phyloP scores from a whole-genome alignment of 805 yeast species.

The Tanozyma kutaoensis region DNA sequence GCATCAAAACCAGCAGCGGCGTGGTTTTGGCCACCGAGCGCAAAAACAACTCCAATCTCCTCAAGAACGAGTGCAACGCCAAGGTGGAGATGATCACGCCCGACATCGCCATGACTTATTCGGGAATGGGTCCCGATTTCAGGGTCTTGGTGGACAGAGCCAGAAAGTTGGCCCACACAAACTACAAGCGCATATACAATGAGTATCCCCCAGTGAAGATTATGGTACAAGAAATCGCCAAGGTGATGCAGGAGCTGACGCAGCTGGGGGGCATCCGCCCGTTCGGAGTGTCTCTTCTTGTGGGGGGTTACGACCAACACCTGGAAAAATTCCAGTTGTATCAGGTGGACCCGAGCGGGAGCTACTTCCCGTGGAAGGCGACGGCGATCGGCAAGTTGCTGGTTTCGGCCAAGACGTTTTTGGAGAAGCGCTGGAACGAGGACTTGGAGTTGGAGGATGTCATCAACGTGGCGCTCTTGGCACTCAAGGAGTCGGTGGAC shows the following conservation, averaged over 20 bases:
- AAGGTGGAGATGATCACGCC: conserved; percentile 84
- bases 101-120: conserved; percentile 89
- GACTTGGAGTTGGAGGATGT: conserved; percentile 97
- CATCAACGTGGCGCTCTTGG: conserved; percentile 86
- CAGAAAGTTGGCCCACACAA: conserved; percentile 83
- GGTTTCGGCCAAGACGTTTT: conserved; percentile 89
- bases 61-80: conserved; percentile 59
- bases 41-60: conserved; percentile 68
- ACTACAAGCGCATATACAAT: conserved; percentile 85
- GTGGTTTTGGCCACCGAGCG: conserved; percentile 94
- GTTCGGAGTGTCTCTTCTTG: conserved; percentile 88
- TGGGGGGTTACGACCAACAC: conserved; percentile 86
- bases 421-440: conserved; percentile 97
- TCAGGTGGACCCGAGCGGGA: conserved; percentile 97
- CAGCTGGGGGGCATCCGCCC: conserved; percentile 98
- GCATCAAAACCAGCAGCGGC: conserved; percentile 89
- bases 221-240: conserved; percentile 88
- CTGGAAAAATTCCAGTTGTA: conserved; percentile 61
- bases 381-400: conserved; percentile 97
- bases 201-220: conserved; percentile 96
- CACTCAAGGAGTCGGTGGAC: conserved; percentile 92
- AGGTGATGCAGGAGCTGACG: conserved; percentile 96
- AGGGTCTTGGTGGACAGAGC: conserved; percentile 90
- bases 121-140: conserved; percentile 99
- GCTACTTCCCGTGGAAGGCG: conserved; percentile 98